phyloP scores from a whole-genome alignment of 179 eudicot genomes.

The Sideroxylon spinosum region DNA sequence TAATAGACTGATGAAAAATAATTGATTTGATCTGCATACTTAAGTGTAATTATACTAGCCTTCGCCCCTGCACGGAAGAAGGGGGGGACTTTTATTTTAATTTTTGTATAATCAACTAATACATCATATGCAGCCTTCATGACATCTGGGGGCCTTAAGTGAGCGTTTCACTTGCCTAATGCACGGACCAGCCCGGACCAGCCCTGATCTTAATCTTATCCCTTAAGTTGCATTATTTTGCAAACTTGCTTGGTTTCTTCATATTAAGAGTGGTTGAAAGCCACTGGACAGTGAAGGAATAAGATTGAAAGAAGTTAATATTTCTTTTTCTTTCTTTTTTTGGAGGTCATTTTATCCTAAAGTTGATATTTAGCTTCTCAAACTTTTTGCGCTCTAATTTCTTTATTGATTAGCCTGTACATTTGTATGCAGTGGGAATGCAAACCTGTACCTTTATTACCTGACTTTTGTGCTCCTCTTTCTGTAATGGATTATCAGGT shows the following conservation, averaged over 20 bases:
- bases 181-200: too few relatives aligned
- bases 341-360: background rate
- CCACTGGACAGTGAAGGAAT: too few relatives aligned
- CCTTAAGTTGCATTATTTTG: background rate
- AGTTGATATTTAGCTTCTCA: background rate
- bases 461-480: constrained; percentile 3
- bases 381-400: background rate
- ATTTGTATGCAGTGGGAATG: background rate
- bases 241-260: background rate
- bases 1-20: too few relatives aligned
- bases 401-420: background rate
- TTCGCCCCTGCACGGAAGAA: too few relatives aligned
- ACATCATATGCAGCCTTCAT: too few relatives aligned
- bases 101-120: too few relatives aligned
- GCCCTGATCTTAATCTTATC: background rate
- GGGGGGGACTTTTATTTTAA: too few relatives aligned
- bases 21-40: too few relatives aligned
- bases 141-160: too few relatives aligned
- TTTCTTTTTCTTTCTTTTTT: background rate
- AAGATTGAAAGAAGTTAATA: too few relatives aligned
- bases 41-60: too few relatives aligned
- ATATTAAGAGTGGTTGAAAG: background rate
- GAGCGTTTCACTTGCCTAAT: too few relatives aligned
- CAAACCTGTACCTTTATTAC: background rate
- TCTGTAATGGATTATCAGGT: constrained; percentile 38